Conservation (phyloP, 2,329 filamentous ascomycete species). For the Cadophora sp. region DNA sequence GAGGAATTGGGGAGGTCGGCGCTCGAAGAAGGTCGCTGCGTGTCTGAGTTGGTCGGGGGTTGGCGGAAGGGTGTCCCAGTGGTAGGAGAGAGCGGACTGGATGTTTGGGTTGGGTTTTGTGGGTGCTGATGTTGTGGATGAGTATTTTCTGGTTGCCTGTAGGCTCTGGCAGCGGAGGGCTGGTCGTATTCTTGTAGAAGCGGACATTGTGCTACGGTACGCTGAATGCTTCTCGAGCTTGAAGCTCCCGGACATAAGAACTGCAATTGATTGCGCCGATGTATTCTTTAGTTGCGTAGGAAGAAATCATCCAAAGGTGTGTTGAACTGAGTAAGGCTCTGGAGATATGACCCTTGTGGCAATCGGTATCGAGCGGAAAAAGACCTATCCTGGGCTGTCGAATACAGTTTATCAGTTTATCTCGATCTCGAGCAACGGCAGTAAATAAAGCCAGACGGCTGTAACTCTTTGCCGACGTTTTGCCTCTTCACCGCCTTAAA, state of each 20-base stretch:
- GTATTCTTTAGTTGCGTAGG: no score
- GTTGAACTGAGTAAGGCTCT: no score
- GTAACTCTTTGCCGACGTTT: neutral
- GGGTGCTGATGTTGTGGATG: conserved; percentile 12
- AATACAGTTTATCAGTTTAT: neutral
- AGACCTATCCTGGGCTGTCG: neutral
- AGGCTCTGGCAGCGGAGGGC: conserved; percentile 17
- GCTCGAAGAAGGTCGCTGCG: conserved; percentile 53
- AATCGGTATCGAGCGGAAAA: neutral
- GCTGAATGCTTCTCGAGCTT: neutral
- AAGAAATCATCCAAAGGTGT: no score
- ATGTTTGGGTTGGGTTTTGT: neutral
- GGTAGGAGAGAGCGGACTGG: conserved; percentile 46
- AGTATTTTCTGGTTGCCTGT: neutral
- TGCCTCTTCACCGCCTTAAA: conserved; percentile 4
- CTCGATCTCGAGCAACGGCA: neutral
- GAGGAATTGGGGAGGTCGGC: conserved; percentile 58
- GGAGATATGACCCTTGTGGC: no score
- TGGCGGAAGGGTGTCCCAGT: conserved; percentile 58
- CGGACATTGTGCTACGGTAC: neutral
- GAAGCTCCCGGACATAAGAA: neutral
- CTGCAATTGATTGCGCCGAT: neutral
- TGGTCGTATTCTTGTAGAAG: conserved; percentile 13
- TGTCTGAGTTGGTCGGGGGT: conserved; percentile 50
- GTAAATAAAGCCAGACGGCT: conserved; percentile 14